phyloP scores from a whole-genome alignment of 306 rosid species.

The Prosopis cineraria region DNA sequence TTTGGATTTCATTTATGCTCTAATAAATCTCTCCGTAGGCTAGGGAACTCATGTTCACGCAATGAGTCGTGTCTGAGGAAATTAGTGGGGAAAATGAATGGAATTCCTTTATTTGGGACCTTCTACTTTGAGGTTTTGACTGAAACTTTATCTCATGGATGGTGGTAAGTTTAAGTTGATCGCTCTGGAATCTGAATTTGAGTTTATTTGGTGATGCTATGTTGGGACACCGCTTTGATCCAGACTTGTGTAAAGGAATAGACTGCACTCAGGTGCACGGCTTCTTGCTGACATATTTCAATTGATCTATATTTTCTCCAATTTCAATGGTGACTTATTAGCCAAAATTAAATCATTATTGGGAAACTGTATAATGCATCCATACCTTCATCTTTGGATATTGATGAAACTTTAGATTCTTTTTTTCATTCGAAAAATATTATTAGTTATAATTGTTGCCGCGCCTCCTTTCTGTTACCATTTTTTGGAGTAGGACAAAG shows the following conservation, averaged over 20 bases:
- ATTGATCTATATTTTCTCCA: background rate
- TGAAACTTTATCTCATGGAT: background rate
- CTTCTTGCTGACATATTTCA: background rate
- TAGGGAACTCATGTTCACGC: background rate
- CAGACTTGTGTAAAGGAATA: background rate
- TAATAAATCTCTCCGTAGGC: background rate
- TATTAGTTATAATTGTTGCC: background rate
- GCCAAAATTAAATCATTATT: background rate
- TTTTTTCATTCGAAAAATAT: too few relatives aligned
- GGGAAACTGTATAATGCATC: background rate
- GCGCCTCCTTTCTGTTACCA: background rate
- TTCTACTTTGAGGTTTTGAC: background rate
- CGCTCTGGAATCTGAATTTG: background rate
- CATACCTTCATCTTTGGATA: background rate
- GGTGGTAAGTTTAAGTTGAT: background rate
- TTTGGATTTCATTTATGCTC: background rate
- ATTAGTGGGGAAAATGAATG: background rate
- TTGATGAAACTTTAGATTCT: background rate
- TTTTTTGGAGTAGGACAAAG: background rate
- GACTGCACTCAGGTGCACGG: background rate
- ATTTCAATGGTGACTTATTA: slow-evolving; percentile 5
- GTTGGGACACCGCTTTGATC: background rate
- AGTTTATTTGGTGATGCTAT: background rate
- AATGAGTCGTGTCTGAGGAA: background rate
- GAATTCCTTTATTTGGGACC: background rate